These are phyloP conservation scores for Neocallimastix lanati DNA, from an alignment of 192 early-diverging fungal genomes.

Conservation along the genomic window DNA sequence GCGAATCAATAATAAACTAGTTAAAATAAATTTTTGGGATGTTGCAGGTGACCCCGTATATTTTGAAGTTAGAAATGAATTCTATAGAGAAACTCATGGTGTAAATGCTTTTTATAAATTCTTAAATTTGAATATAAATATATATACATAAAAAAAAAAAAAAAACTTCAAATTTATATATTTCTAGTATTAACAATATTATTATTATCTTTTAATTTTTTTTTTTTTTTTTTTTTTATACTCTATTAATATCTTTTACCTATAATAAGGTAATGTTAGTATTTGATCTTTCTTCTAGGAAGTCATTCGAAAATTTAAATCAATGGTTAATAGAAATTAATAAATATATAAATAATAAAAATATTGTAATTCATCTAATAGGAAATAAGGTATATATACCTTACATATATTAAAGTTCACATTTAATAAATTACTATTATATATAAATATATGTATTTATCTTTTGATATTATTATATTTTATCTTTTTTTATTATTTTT, in stretches of 20 bases:
- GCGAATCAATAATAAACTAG: conserved; percentile 5
- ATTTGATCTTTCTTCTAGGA: not conserved
- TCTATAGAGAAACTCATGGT: conserved; percentile 37
- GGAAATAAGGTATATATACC: not conserved
- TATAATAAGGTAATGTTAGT: not conserved
- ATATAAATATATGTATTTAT: too few relatives aligned
- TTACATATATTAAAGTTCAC: too few relatives aligned
- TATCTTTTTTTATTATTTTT: too few relatives aligned
- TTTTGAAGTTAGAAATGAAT: conserved; percentile 37
- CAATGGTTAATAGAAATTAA: not conserved
- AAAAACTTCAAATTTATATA: too few relatives aligned
- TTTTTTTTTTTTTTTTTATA: too few relatives aligned
- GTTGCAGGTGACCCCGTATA: conserved; percentile 27
- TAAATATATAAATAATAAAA: not conserved
- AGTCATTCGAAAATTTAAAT: not conserved
- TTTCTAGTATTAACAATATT: too few relatives aligned
- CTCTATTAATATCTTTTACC: too few relatives aligned
- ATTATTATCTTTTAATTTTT: too few relatives aligned
- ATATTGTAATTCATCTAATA: not conserved
- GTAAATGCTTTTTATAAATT: conserved; percentile 1
- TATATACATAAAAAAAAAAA: too few relatives aligned
- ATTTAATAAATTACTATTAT: too few relatives aligned
- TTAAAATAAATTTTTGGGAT: conserved; percentile 48
- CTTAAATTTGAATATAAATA: not conserved
- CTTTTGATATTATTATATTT: too few relatives aligned